Percentiles rank a stretch among this genome's conserved stretches.
Evolutionary conservation across 2,329 filamentous ascomycete genomes (phyloP).

Genomic region (Aspergillus sp.): DNA sequence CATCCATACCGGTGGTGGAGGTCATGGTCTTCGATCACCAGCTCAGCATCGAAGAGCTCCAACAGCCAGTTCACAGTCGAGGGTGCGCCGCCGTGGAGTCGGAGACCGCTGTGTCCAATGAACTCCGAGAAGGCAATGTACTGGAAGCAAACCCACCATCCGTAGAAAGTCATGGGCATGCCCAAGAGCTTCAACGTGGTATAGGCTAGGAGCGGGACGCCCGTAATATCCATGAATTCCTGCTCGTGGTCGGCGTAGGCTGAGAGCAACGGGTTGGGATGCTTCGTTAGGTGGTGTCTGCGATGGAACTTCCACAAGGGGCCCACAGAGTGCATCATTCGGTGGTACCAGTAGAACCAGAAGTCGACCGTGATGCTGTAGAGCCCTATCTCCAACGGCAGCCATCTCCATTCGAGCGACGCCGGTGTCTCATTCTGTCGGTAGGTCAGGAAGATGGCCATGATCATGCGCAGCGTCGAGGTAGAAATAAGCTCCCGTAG

Average conservation of each 20-base stretch:
- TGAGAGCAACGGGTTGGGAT: constrained; percentile 17
- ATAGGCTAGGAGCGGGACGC: constrained; percentile 15
- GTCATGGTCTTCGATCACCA: constrained; percentile 19
- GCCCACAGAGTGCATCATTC: constrained; percentile 15
- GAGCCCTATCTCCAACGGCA: constrained; percentile 13
- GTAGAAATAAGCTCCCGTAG: constrained; percentile 15
- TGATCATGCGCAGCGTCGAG: constrained; percentile 16
- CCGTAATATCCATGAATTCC: constrained; percentile 18
- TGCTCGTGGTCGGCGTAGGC: constrained; percentile 16
- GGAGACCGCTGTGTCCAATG: constrained; percentile 16
- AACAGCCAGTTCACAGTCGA: constrained; percentile 12
- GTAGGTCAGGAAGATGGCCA: constrained; percentile 17
- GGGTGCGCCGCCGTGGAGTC: constrained; percentile 15
- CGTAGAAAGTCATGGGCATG: constrained; percentile 18
- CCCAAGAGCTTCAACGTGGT: constrained; percentile 14
- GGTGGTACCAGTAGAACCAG: constrained; percentile 22
- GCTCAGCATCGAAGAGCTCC: constrained; percentile 13
- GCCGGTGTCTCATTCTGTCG: constrained; percentile 8
- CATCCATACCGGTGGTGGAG: constrained; percentile 19
- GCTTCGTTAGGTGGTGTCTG: constrained; percentile 18
- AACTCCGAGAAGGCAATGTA: constrained; percentile 17
- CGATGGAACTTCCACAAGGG: constrained; percentile 17
- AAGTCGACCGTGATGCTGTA: constrained; percentile 19
- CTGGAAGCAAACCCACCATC: constrained; percentile 19
- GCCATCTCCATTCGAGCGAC: constrained; percentile 13